Evolutionary conservation across 1,284 basidiomycete species (phyloP).

Genomic region (Neonothopanus nambi): DNA sequence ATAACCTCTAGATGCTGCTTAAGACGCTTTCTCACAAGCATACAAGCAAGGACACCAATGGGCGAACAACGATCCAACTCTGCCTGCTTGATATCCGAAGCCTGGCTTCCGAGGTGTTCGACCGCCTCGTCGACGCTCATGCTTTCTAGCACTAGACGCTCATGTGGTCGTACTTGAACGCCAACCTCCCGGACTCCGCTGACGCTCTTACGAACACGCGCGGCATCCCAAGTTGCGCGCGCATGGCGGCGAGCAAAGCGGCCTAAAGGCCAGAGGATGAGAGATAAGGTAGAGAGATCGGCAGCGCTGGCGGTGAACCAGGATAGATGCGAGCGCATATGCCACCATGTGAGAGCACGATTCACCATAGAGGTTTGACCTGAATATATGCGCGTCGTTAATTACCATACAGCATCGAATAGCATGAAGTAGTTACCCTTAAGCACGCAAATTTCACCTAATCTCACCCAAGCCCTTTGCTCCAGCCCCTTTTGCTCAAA

Average conservation of each 20-base stretch:
- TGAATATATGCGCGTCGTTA: conserved; percentile 9
- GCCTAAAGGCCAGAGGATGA: conserved; percentile 46
- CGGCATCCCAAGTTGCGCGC: conserved; percentile 43
- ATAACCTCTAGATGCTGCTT: conserved; percentile 48
- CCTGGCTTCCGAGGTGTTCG: conserved; percentile 31
- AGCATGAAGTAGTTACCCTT: conserved; percentile 31
- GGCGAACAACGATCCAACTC: conserved; percentile 33
- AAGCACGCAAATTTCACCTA: conserved; percentile 53
- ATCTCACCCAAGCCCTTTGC: conserved; percentile 51
- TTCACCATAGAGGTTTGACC: conserved; percentile 39
- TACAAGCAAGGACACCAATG: conserved; percentile 49
- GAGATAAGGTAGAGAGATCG: conserved; percentile 58
- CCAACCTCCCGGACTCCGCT: conserved; percentile 14
- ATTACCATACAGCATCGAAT: neutral
- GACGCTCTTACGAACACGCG: conserved; percentile 19
- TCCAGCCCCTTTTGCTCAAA: conserved; percentile 46
- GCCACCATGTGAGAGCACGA: conserved; percentile 51
- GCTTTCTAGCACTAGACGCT: conserved; percentile 53
- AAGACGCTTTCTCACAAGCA: conserved; percentile 49
- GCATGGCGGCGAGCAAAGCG: conserved; percentile 32
- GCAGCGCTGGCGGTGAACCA: conserved; percentile 39
- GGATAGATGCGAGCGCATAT: conserved; percentile 44
- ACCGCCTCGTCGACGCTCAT: conserved; percentile 52
- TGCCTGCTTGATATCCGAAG: neutral
- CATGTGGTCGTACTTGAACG: conserved; percentile 42